Evolutionary conservation across 306 rosid species (phyloP), one percentile per base, ranked within the genome.

Genomic region (Glycyrrhiza uralensis): DNA sequence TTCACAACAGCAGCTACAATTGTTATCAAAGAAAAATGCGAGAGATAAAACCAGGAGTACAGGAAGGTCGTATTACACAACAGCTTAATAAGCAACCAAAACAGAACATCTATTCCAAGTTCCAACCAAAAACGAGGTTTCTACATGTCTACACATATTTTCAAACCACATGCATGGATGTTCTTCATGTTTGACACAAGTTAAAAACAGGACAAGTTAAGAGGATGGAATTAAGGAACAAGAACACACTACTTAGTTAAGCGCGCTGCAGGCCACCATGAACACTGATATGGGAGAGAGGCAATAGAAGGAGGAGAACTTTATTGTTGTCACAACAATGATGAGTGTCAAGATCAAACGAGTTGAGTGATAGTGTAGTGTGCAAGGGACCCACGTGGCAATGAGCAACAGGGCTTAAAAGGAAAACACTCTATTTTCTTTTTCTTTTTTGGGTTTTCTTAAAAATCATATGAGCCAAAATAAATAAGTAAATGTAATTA

Each of bases 371-470:
- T 69, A 44, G 77, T 55, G 63, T n/a, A n/a, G n/a, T n/a, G 81
- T 76, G 87, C 69, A 66, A 72, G 82, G 93, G 89, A 29, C 86
- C 96, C 93, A 90, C 89, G 55, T 58, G 55, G 64, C 87, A 76
- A 9, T 28, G 26, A 54, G 58, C 33, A 65, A 45, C 51, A 76
- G 29, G 76, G 30, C 46, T 20, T 7, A 78, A 69, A 45, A 75
- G 62, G 57, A 39, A 39, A 72, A 74, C 15, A 69, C 73, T 56
- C 19, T 50, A 11, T 62, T 2, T 30, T 8, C 1, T 20, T n/a
- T 44, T 22, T 65, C n/a, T 24, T 49, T 51, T 6, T 5, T 4
- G 19, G 19, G 1, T 18, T n/a, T 5, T 49, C 35, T 7, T 7
- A 7, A 23, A 54, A 51, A 51, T 30, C 3, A 22, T 10, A 33